A percentile compares a stretch with the other conserved stretches of the same genome.
Evolutionary conservation across 1,284 basidiomycete species (phyloP).

Genomic region (Cutaneotrichosporon sp.): DNA sequence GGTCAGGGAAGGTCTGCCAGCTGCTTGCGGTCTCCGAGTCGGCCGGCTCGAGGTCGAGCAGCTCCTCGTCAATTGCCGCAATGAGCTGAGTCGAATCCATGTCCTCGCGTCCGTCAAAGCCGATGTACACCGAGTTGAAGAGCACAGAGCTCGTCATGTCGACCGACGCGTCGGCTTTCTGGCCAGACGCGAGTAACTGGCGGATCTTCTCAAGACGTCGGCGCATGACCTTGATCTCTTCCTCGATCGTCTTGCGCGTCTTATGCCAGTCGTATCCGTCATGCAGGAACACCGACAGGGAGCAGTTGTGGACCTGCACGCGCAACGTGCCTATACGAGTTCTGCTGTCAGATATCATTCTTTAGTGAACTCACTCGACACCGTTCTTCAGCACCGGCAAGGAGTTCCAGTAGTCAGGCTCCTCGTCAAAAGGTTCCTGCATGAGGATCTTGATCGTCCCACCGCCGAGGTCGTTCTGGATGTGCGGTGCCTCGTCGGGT

Average conservation of each 20-base stretch:
- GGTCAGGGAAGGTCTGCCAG: conserved; percentile 70
- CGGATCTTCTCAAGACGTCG: conserved; percentile 83
- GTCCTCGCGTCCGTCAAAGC: conserved; percentile 64
- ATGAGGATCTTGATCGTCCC: conserved; percentile 81
- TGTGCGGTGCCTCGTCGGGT: conserved; percentile 63
- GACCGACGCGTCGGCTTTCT: conserved; percentile 73
- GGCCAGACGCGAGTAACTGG: conserved; percentile 89
- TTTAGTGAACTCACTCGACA: conserved; percentile 34
- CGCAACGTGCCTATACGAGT: conserved; percentile 29
- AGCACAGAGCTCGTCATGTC: conserved; percentile 68
- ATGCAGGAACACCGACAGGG: conserved; percentile 70
- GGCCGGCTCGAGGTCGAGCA: conserved; percentile 60
- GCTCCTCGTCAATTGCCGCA: conserved; percentile 85
- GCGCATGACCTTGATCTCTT: conserved; percentile 82
- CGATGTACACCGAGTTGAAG: conserved; percentile 91
- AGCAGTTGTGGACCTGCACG: conserved; percentile 63
- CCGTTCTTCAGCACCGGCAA: conserved; percentile 55
- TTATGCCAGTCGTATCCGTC: conserved; percentile 91
- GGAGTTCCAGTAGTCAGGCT: conserved; percentile 71
- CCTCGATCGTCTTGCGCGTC: conserved; percentile 82
- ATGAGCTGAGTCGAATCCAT: conserved; percentile 74
- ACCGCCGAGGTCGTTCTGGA: conserved; percentile 79
- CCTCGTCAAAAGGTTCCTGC: conserved; percentile 59
- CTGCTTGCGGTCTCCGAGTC: conserved; percentile 74
- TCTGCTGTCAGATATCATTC: conserved; percentile 17